These are phyloP conservation scores for Gossypium ekmanianum DNA, from an alignment of 345 rosid genomes.

Conservation along the genomic window DNA sequence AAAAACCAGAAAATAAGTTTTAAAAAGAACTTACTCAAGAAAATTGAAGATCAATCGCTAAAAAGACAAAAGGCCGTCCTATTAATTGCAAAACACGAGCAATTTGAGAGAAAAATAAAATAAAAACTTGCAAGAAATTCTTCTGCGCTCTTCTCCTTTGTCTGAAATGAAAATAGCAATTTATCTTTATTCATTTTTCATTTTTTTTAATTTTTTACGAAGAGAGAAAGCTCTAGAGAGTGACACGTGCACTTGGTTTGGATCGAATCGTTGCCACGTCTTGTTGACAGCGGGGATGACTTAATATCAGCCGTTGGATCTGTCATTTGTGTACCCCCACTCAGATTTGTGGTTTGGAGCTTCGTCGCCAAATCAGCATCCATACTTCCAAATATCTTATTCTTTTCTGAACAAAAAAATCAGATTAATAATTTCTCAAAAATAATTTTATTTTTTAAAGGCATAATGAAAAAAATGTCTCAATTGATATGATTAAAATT, in stretches of 20 bases:
- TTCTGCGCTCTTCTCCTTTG: not conserved
- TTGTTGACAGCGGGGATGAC: not conserved
- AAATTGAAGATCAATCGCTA: not conserved
- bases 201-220: not conserved
- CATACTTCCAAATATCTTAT: not conserved
- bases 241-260: constrained; percentile 25
- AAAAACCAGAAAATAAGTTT: not conserved
- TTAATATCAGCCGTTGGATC: constrained; percentile 14
- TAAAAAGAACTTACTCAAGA: constrained; percentile 4
- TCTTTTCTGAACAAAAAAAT: too few species aligned
- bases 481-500: too few species aligned
- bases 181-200: not conserved
- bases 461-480: too few species aligned
- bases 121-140: not conserved
- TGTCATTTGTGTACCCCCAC: not conserved
- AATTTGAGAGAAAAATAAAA: not conserved
- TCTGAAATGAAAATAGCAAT: constrained; percentile 1
- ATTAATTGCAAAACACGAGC: not conserved
- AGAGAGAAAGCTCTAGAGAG: constrained; percentile 27
- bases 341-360: not conserved
- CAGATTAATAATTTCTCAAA: too few species aligned
- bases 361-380: not conserved
- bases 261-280: constrained; percentile 15
- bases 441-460: too few species aligned
- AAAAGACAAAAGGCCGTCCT: not conserved